Percentiles rank a stretch among this genome's conserved stretches.
Conservation (phyloP, 768 basidiomycete genomes). For the Lentinula edodes region DNA sequence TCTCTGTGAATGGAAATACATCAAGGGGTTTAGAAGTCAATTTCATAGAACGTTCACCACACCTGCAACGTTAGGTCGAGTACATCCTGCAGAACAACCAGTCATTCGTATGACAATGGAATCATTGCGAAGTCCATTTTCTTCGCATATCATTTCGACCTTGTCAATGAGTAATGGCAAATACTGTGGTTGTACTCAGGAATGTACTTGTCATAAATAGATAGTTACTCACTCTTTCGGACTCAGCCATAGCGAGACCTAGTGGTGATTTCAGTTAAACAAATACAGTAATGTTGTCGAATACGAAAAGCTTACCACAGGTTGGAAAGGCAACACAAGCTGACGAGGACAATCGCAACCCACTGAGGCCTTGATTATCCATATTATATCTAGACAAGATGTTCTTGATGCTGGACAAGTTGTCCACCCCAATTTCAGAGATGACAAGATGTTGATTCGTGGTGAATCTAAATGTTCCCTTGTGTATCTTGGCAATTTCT, state of each 20-base stretch:
- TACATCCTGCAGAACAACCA: conserved; percentile 92
- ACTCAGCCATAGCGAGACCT: conserved; percentile 45
- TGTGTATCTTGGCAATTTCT: conserved; percentile 92
- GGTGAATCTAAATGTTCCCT: conserved; percentile 89
- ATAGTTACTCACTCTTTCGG: conserved; percentile 38
- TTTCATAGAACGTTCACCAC: conserved; percentile 13
- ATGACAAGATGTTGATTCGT: conserved; percentile 93
- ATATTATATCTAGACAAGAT: conserved; percentile 82
- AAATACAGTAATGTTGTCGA: not conserved
- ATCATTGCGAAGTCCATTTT: conserved; percentile 88
- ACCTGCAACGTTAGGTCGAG: conserved; percentile 90
- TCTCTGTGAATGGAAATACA: conserved; percentile 42
- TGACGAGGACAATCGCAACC: conserved; percentile 80
- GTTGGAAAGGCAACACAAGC: conserved; percentile 99
- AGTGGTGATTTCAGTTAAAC: not conserved
- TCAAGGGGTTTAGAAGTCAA: not conserved
- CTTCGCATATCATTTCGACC: conserved; percentile 92
- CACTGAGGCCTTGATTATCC: conserved; percentile 75
- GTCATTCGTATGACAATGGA: conserved; percentile 99
- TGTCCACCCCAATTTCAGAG: conserved; percentile 70
- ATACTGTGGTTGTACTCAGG: conserved; percentile 46
- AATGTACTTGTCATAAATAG: not conserved
- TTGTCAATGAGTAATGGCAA: conserved; percentile 90
- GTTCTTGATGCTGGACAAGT: conserved; percentile 71
- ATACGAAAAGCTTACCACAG: conserved; percentile 54